Evolutionary conservation across 1,284 basidiomycete genomes (phyloP).

Genomic region (Irpex sp.): DNA sequence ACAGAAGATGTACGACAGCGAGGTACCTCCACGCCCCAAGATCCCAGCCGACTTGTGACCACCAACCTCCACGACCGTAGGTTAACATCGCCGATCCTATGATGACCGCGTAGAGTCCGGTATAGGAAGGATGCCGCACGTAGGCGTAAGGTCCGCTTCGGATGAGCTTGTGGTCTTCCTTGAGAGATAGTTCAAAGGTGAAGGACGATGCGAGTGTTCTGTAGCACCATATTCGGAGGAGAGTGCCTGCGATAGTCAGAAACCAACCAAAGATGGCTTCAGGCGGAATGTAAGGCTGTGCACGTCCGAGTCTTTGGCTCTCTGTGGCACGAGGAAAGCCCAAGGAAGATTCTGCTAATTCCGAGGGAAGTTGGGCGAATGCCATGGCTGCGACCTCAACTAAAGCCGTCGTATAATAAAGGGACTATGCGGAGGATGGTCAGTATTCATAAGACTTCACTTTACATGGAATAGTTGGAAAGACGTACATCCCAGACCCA

Average conservation of each 20-base stretch:
- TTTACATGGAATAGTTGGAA: neutral
- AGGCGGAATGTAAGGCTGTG: neutral
- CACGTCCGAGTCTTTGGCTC: neutral
- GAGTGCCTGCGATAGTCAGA: neutral
- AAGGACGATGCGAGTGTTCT: neutral
- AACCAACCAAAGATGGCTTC: neutral
- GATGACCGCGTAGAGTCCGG: neutral
- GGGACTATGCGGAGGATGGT: neutral
- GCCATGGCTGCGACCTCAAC: neutral
- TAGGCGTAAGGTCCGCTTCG: slow-evolving; percentile 5
- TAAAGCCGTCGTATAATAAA: neutral
- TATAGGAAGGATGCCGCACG: slow-evolving; percentile 8
- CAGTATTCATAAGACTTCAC: neutral
- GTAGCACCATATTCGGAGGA: slow-evolving; percentile 1
- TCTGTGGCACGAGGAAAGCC: neutral
- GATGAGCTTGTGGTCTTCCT: slow-evolving; percentile 2
- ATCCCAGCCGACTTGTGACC: neutral
- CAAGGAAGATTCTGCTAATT: neutral
- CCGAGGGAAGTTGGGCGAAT: neutral
- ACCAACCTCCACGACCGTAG: neutral
- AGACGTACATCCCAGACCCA: neutral
- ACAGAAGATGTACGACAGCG: neutral
- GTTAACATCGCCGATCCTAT: neutral
- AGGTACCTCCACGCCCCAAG: neutral
- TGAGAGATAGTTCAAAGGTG: slow-evolving; percentile 4